Conservation (phyloP, 164 flowering plant species). For the Kalanchoe fedtschenkoi region DNA sequence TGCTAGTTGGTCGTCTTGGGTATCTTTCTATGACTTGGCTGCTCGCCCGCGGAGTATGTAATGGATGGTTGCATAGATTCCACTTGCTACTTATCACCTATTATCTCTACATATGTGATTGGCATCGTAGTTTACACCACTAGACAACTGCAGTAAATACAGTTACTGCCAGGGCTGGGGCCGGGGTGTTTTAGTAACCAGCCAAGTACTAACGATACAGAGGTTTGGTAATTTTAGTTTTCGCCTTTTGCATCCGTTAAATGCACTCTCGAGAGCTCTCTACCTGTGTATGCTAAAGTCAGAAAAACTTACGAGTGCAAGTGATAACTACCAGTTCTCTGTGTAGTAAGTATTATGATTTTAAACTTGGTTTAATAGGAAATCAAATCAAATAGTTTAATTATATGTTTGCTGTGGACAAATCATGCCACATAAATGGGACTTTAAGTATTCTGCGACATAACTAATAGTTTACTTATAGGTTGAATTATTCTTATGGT, state of each 20-base stretch:
- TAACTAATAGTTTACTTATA: too few species aligned
- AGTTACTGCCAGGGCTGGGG: neutral
- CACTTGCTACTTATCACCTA: neutral
- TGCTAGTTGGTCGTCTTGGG: too few species aligned
- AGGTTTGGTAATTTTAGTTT: too few species aligned
- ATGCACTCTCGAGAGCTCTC: too few species aligned
- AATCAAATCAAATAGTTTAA: neutral
- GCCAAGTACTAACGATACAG: too few species aligned
- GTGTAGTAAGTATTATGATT: neutral
- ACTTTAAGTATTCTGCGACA: neutral
- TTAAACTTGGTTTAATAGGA: too few species aligned
- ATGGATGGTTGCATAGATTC: neutral
- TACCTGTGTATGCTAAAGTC: too few species aligned
- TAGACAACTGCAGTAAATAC: neutral
- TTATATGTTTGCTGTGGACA: neutral
- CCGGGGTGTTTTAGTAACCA: too few species aligned
- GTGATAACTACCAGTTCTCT: neutral
- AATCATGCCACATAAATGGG: neutral
- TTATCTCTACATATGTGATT: neutral
- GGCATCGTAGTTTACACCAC: neutral
- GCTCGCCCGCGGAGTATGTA: neutral
- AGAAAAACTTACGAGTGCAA: too few species aligned
- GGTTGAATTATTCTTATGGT: neutral
- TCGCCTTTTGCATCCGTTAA: too few species aligned
- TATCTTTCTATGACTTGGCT: too few species aligned